These are phyloP conservation scores for Cytospora piceicola DNA, from an alignment of 2,329 filamentous ascomycete genomes.

Conservation along the genomic window DNA sequence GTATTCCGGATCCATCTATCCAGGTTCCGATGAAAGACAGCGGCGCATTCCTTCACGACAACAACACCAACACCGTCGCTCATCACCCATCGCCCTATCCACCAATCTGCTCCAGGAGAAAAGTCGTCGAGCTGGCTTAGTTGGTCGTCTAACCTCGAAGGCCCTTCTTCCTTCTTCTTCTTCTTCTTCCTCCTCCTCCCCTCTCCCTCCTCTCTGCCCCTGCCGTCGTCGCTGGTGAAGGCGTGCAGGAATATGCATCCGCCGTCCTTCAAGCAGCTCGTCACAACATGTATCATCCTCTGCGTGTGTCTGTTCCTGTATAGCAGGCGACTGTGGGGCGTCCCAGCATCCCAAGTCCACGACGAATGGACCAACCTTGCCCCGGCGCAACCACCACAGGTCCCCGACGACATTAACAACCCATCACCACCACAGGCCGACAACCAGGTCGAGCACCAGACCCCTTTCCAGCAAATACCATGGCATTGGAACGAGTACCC, in stretches of 20 bases:
- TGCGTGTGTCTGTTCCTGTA: constrained; percentile 30
- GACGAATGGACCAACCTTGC: constrained; percentile 29
- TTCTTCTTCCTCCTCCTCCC: neutral
- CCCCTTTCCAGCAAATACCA: constrained; percentile 27
- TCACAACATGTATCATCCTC: constrained; percentile 26
- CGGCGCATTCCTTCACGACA: constrained; percentile 13
- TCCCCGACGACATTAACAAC: constrained; percentile 2
- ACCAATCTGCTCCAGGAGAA: constrained; percentile 1
- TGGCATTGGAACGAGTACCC: constrained; percentile 30
- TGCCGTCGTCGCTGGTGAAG: constrained; percentile 23
- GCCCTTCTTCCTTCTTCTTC: no score
- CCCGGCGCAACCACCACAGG: constrained; percentile 9
- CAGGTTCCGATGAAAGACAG: constrained; percentile 13
- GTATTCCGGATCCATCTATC: neutral
- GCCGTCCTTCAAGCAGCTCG: constrained; percentile 29
- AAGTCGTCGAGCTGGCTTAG: neutral
- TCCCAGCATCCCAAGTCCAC: constrained; percentile 15
- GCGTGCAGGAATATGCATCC: constrained; percentile 29
- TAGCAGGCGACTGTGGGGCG: constrained; percentile 29
- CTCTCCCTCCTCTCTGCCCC: constrained; percentile 5
- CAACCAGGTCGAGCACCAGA: constrained; percentile 22
- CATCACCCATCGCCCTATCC: constrained; percentile 8
- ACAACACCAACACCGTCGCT: constrained; percentile 7
- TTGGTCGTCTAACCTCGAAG: neutral
- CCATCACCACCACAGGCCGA: constrained; percentile 13